A percentile compares a stretch with the other conserved stretches of the same genome.
These are phyloP conservation scores for Cunninghamia lanceolata DNA, from an alignment of 75 land plant genomes.

Conservation along the genomic window DNA sequence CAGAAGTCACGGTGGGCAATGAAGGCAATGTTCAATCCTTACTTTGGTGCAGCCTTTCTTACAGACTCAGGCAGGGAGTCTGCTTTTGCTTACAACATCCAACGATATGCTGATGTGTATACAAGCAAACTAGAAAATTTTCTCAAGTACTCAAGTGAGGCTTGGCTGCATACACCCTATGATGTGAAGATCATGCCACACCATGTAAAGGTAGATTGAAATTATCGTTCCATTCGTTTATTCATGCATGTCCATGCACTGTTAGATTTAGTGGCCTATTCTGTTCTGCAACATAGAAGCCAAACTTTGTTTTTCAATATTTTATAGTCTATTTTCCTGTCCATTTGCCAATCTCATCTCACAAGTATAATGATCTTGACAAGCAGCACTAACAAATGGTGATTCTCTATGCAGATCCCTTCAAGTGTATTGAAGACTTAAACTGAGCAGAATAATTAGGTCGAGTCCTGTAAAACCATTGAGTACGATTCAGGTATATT, in stretches of 20 bases:
- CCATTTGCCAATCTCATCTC: background rate
- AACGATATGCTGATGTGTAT: constrained; percentile 97
- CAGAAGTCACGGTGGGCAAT: constrained; percentile 56
- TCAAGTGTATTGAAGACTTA: constrained; percentile 12
- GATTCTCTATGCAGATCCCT: background rate
- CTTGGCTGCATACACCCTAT: constrained; percentile 88
- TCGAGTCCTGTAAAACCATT: background rate
- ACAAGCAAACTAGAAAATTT: constrained; percentile 95
- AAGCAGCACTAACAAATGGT: background rate
- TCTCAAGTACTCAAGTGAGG: constrained; percentile 62
- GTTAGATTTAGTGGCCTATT: background rate
- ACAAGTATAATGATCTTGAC: background rate
- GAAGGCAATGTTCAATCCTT: constrained; percentile 80
- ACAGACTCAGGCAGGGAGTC: constrained; percentile 98
- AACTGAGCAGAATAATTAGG: background rate
- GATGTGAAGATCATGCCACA: constrained; percentile 98
- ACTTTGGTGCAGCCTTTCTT: constrained; percentile 93
- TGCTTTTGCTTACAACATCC: constrained; percentile 93
- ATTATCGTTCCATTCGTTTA: background rate
- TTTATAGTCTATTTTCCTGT: background rate
- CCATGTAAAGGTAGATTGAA: constrained; percentile 80
- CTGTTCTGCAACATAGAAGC: background rate
- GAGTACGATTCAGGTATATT: background rate
- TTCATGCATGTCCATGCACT: background rate
- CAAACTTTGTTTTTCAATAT: background rate